Evolutionary conservation across 495 filamentous ascomycete genomes (phyloP).

Genomic region (Daldinia vernicosa): DNA sequence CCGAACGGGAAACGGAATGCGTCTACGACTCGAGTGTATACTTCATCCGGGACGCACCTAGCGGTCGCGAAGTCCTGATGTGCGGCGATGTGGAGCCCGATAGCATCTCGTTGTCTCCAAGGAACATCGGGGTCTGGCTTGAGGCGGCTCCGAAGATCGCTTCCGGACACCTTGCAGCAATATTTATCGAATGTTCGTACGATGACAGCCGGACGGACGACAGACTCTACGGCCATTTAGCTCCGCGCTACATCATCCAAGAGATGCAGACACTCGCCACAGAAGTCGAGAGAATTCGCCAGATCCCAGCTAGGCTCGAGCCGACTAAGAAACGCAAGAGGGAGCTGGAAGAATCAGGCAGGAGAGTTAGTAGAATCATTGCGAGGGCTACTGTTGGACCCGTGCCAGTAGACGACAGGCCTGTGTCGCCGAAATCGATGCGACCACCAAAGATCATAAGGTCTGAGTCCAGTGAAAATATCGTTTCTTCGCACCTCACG

Average conservation of each 20-base stretch:
- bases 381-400: background rate
- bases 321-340: conserved; percentile 56
- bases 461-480: conserved; percentile 23
- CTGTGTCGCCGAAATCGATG: conserved; percentile 53
- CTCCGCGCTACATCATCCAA: conserved; percentile 78
- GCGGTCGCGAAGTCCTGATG: conserved; percentile 80
- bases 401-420: conserved; percentile 40
- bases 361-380: conserved; percentile 7
- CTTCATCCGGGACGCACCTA: conserved; percentile 79
- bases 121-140: conserved; percentile 80
- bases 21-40: conserved; percentile 87
- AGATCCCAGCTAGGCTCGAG: conserved; percentile 37
- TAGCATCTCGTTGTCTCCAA: conserved; percentile 78
- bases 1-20: conserved; percentile 58
- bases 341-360: conserved; percentile 33
- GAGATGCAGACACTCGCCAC: conserved; percentile 78
- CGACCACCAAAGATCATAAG: conserved; percentile 33
- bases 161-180: conserved; percentile 70
- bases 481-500: conserved; percentile 46
- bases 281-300: conserved; percentile 63
- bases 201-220: conserved; percentile 77
- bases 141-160: conserved; percentile 85
- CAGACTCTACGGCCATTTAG: conserved; percentile 86
- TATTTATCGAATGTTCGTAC: conserved; percentile 97
- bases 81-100: conserved; percentile 98